A percentile compares a stretch with the other conserved stretches of the same genome.
Conservation (phyloP, 2,329 filamentous ascomycete genomes). For the Penicillium sp. region DNA sequence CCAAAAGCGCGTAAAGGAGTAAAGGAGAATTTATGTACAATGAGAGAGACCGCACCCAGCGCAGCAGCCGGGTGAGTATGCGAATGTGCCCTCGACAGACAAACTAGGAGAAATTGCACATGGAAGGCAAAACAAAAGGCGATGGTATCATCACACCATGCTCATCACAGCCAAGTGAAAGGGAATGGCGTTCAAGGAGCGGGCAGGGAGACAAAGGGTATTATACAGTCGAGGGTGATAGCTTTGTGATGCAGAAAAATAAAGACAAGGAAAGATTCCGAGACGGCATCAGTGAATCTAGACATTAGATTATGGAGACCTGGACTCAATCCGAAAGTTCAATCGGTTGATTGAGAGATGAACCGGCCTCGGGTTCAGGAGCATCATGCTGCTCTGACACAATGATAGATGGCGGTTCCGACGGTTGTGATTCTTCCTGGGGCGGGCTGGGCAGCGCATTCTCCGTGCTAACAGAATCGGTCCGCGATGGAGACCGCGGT, state of each 20-base stretch:
- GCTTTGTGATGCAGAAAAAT: conserved; percentile 8
- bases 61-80: conserved; percentile 11
- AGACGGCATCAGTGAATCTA: conserved; percentile 32
- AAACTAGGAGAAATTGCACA: conserved; percentile 6
- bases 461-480: conserved; percentile 21
- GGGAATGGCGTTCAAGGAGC: conserved; percentile 9
- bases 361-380: conserved; percentile 18
- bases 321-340: conserved; percentile 25
- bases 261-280: conserved; percentile 22
- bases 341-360: conserved; percentile 23
- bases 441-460: conserved; percentile 22
- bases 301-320: conserved; percentile 32
- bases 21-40: conserved; percentile 31
- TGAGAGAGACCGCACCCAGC: conserved; percentile 13
- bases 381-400: conserved; percentile 33
- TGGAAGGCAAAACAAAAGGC: conserved; percentile 7
- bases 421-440: conserved; percentile 23
- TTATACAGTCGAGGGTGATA: conserved; percentile 25
- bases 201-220: conserved; percentile 15
- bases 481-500: conserved; percentile 28
- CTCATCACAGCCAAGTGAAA: conserved; percentile 21
- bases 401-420: conserved; percentile 36
- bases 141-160: conserved; percentile 27
- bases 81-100: conserved; percentile 15
- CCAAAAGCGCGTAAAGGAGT: conserved; percentile 9